Conservation (phyloP, 495 filamentous ascomycete species). For the Aspergillus wentii region DNA sequence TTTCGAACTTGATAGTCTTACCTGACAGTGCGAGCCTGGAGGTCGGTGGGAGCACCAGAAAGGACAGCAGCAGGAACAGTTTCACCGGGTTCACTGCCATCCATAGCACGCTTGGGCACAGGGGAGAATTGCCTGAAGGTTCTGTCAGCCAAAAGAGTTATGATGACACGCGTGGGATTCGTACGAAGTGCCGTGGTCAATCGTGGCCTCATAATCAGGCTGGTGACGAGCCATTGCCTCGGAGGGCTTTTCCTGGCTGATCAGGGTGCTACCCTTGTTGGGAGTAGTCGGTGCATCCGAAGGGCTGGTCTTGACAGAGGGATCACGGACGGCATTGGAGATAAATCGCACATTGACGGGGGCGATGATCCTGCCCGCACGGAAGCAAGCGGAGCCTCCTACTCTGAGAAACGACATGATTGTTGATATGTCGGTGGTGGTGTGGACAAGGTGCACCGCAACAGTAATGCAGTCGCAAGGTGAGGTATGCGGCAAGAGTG, state of each 20-base stretch:
- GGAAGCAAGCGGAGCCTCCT: slow-evolving; percentile 32
- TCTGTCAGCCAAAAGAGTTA: slow-evolving; percentile 17
- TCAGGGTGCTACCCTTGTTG: slow-evolving; percentile 39
- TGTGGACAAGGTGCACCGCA: slow-evolving; percentile 15
- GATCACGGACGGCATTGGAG: slow-evolving; percentile 21
- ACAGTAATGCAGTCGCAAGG: slow-evolving; percentile 17
- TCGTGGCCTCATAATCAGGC: slow-evolving; percentile 72
- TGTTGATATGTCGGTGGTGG: slow-evolving; percentile 14
- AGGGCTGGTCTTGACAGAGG: slow-evolving; percentile 34
- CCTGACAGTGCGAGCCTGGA: slow-evolving; percentile 92
- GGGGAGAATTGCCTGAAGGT: slow-evolving; percentile 73
- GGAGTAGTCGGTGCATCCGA: slow-evolving; percentile 35
- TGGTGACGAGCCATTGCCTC: slow-evolving; percentile 57
- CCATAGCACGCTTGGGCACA: slow-evolving; percentile 80
- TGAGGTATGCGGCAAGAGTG: slow-evolving; percentile 33
- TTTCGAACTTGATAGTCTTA: slow-evolving; percentile 32
- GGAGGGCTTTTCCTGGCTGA: slow-evolving; percentile 46
- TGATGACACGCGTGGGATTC: slow-evolving; percentile 12
- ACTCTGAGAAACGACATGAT: slow-evolving; percentile 44
- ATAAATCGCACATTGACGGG: slow-evolving; percentile 35
- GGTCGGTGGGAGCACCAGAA: slow-evolving; percentile 87
- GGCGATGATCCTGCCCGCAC: slow-evolving; percentile 25
- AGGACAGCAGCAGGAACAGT: slow-evolving; percentile 75
- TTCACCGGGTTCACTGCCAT: slow-evolving; percentile 79
- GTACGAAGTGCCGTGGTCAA: slow-evolving; percentile 81